Percentiles rank a stretch among this genome's conserved stretches.
These are phyloP conservation scores for Microsporum audouinii DNA, from an alignment of 2,329 filamentous ascomycete genomes.

Conservation along the genomic window DNA sequence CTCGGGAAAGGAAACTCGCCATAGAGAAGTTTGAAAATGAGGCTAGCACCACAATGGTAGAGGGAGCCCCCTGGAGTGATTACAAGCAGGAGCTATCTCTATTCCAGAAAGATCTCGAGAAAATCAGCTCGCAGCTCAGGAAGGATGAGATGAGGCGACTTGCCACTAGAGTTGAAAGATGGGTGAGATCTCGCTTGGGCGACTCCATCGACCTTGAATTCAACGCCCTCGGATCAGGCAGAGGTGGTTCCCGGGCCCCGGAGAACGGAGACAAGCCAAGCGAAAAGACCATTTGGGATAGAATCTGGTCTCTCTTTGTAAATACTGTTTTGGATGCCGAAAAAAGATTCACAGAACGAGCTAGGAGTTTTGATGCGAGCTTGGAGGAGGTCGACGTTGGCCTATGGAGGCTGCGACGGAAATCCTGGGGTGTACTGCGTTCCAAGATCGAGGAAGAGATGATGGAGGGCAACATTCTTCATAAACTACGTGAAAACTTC, in stretches of 20 bases:
- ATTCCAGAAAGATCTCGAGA: conserved; percentile 83
- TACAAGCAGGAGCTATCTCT: conserved; percentile 68
- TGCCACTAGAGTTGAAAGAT: conserved; percentile 81
- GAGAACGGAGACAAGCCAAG: conserved; percentile 62
- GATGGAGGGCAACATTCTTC: conserved; percentile 89
- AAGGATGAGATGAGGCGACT: conserved; percentile 94
- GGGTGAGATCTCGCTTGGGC: conserved; percentile 76
- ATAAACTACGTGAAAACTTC: conserved; percentile 96
- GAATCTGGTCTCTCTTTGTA: conserved; percentile 80
- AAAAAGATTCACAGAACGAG: conserved; percentile 70
- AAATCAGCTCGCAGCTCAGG: conserved; percentile 70
- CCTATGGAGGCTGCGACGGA: conserved; percentile 80
- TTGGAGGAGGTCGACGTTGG: conserved; percentile 84
- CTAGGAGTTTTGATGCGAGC: conserved; percentile 86
- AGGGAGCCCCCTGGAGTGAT: conserved; percentile 76
- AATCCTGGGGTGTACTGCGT: conserved; percentile 84
- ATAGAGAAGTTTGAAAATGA: conserved; percentile 64
- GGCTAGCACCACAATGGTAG: conserved; percentile 61
- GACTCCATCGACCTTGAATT: conserved; percentile 89
- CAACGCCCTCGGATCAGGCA: conserved; percentile 84
- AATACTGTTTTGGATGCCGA: conserved; percentile 77
- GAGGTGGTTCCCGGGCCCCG: conserved; percentile 69
- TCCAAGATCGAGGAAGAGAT: conserved; percentile 94
- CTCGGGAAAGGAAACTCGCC: conserved; percentile 65
- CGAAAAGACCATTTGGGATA: conserved; percentile 89